Conservation (phyloP, 2,329 filamentous ascomycete genomes). For the Tricladium varicosporioides region DNA sequence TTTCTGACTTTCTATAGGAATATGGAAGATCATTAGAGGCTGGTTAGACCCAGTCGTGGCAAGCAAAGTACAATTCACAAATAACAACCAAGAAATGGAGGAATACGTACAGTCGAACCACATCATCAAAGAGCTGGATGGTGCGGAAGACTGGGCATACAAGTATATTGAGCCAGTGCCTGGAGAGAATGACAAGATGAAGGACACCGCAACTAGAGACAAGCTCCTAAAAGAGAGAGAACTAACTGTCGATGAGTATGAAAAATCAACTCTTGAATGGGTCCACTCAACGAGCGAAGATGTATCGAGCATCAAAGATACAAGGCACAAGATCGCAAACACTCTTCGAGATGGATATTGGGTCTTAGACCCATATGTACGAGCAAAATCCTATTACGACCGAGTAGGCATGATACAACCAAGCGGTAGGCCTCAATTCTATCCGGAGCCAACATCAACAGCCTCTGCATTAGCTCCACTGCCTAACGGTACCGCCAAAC, state of each 20-base stretch:
- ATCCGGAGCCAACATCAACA: constrained; percentile 40
- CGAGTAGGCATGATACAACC: constrained; percentile 68
- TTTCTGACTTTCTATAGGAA: constrained; percentile 50
- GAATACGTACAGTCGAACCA: constrained; percentile 69
- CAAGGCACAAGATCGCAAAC: constrained; percentile 60
- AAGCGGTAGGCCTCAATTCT: constrained; percentile 70
- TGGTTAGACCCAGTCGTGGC: constrained; percentile 98
- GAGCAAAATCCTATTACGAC: constrained; percentile 83
- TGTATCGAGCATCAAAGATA: constrained; percentile 47
- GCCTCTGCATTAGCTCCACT: constrained; percentile 1
- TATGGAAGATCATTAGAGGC: constrained; percentile 92
- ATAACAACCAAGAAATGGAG: constrained; percentile 73
- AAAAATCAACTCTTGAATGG: constrained; percentile 75
- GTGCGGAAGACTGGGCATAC: constrained; percentile 82
- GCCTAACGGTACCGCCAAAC: constrained; percentile 12
- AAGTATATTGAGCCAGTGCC: constrained; percentile 72
- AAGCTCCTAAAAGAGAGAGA: constrained; percentile 62
- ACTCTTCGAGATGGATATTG: constrained; percentile 77
- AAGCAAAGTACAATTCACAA: constrained; percentile 89
- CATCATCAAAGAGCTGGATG: constrained; percentile 81
- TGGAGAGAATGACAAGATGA: constrained; percentile 76
- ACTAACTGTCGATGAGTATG: constrained; percentile 68
- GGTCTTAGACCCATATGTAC: constrained; percentile 81
- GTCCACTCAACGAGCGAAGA: constrained; percentile 47
- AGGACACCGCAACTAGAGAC: constrained; percentile 61